Conservation (phyloP, 768 basidiomycete genomes). For the Leccinellum rugosiceps region DNA sequence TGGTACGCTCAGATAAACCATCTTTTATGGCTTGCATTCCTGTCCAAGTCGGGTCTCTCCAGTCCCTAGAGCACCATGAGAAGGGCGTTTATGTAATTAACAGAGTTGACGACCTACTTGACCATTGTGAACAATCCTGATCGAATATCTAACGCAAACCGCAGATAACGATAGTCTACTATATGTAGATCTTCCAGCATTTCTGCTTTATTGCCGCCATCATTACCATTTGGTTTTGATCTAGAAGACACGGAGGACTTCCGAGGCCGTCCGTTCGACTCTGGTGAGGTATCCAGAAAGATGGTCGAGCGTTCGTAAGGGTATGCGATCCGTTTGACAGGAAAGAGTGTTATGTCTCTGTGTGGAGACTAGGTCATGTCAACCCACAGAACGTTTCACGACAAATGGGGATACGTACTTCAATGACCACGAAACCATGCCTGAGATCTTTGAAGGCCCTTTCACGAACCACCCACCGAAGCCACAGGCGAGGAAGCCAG, state of each 20-base stretch:
- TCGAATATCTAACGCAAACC: constrained; percentile 82
- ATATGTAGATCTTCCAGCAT: constrained; percentile 54
- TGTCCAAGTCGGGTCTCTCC: constrained; percentile 81
- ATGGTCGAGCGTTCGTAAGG: constrained; percentile 79
- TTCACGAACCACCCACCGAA: constrained; percentile 80
- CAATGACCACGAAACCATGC: constrained; percentile 80
- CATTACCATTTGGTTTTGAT: constrained; percentile 32
- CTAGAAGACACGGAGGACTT: constrained; percentile 22
- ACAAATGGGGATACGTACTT: constrained; percentile 55
- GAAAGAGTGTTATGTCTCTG: constrained; percentile 77
- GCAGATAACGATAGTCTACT: constrained; percentile 90
- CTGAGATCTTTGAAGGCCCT: constrained; percentile 72
- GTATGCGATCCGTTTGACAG: constrained; percentile 64
- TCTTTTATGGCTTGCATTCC: constrained; percentile 56
- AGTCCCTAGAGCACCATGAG: constrained; percentile 56
- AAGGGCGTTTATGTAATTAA: neutral
- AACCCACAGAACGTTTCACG: constrained; percentile 11
- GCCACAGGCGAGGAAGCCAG: constrained; percentile 93
- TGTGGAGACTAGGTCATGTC: constrained; percentile 64
- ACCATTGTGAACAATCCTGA: constrained; percentile 81
- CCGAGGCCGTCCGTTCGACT: constrained; percentile 26
- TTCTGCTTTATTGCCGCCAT: constrained; percentile 30
- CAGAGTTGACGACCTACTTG: constrained; percentile 45
- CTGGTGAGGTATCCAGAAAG: constrained; percentile 48
- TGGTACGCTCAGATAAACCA: constrained; percentile 54